Conservation (phyloP, 208 protist genomes). For the Trypanosoma mega region DNA sequence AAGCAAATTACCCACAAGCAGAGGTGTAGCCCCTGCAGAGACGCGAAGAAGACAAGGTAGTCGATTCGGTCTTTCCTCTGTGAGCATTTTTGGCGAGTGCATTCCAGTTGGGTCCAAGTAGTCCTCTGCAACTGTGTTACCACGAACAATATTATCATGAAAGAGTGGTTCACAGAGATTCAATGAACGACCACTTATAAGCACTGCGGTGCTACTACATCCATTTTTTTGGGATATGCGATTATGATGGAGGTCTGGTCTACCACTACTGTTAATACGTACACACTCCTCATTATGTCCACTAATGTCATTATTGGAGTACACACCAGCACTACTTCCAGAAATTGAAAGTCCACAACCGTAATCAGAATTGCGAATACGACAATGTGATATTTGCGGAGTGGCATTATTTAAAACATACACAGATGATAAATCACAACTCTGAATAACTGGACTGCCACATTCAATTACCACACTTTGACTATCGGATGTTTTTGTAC, state of each 20-base stretch:
- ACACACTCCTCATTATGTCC: constrained; percentile 38
- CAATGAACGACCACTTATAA: constrained; percentile 30
- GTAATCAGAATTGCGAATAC: constrained; percentile 30
- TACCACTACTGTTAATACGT: constrained; percentile 29
- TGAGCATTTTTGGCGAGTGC: constrained; percentile 21
- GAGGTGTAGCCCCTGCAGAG: constrained; percentile 21
- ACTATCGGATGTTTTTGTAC: constrained; percentile 30
- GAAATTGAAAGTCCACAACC: constrained; percentile 33
- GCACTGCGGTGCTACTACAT: constrained; percentile 15
- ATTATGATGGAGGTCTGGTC: constrained; percentile 31
- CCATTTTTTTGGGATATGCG: constrained; percentile 33
- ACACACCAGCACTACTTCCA: constrained; percentile 33
- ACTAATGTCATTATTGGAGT: constrained; percentile 39
- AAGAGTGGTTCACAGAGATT: constrained; percentile 21
- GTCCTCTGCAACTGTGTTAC: constrained; percentile 15
- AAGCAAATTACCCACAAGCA: constrained; percentile 32
- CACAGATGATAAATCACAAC: constrained; percentile 43
- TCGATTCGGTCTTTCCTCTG: constrained; percentile 4
- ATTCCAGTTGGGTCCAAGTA: constrained; percentile 22
- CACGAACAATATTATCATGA: constrained; percentile 44
- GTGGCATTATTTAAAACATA: constrained; percentile 33
- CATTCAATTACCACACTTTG: constrained; percentile 32
- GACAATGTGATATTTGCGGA: constrained; percentile 34
- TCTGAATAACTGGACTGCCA: constrained; percentile 34
- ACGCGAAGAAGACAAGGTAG: constrained; percentile 30